phyloP scores from a whole-genome alignment of 139 green algal species.

The Penium margaritaceum region DNA sequence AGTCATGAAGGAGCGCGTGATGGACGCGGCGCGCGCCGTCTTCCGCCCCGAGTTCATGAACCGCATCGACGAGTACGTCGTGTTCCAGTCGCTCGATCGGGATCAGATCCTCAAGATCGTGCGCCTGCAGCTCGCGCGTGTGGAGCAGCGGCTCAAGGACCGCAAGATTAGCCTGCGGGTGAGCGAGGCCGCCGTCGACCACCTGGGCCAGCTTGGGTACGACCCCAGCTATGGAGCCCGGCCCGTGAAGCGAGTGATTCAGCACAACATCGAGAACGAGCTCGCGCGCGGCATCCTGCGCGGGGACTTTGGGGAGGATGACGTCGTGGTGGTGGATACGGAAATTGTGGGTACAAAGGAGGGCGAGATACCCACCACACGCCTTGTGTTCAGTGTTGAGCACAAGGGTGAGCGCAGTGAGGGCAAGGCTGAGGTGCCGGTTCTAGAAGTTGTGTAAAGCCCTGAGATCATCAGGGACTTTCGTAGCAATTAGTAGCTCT shows the following conservation, averaged over 20 bases:
- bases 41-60: constrained; percentile 97
- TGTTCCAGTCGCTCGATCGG: constrained; percentile 75
- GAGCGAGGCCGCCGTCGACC: constrained; percentile 63
- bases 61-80: constrained; percentile 92
- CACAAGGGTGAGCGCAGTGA: background rate
- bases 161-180: constrained; percentile 76
- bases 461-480: too few relatives aligned
- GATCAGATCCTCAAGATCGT: constrained; percentile 80
- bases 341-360: background rate
- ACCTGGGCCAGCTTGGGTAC: constrained; percentile 70
- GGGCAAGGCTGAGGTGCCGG: too few relatives aligned
- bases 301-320: constrained; percentile 66
- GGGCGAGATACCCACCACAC: constrained; percentile 8
- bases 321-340: constrained; percentile 60
- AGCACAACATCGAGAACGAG: constrained; percentile 90
- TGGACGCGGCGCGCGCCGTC: constrained; percentile 64
- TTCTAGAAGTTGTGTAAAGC: too few relatives aligned
- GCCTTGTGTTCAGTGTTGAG: constrained; percentile 18
- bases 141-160: constrained; percentile 67
- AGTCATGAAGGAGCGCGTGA: constrained; percentile 42
- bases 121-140: constrained; percentile 54
- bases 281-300: constrained; percentile 72
- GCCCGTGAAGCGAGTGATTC: constrained; percentile 92
- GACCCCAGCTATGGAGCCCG: constrained; percentile 88
- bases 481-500: too few relatives aligned